phyloP scores from a whole-genome alignment of 1,284 basidiomycete genomes.

The Melampsora larici-populina region DNA sequence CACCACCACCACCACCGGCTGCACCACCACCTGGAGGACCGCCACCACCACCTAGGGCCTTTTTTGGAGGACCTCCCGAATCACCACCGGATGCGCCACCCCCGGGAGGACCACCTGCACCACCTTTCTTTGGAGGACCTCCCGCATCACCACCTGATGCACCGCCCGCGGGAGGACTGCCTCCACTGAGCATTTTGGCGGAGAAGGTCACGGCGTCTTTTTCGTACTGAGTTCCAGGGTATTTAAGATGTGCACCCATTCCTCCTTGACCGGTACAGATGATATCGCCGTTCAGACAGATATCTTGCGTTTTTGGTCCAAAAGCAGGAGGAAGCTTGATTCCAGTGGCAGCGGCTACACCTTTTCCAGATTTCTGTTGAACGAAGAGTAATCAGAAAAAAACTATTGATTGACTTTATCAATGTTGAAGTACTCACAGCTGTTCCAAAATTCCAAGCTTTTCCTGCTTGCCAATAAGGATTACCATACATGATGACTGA shows the following conservation, averaged over 20 bases:
- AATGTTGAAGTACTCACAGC: background rate
- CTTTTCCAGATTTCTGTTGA: conserved; percentile 24
- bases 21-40: background rate
- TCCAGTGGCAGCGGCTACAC: conserved; percentile 3
- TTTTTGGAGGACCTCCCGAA: too few relatives aligned
- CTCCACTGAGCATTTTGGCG: too few relatives aligned
- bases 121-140: too few relatives aligned
- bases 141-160: too few relatives aligned
- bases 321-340: too few relatives aligned
- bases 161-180: too few relatives aligned
- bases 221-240: background rate
- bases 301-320: background rate
- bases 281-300: background rate
- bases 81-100: background rate
- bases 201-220: too few relatives aligned
- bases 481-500: conserved; percentile 1
- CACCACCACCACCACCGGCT: background rate
- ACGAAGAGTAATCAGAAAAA: background rate
- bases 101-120: too few relatives aligned
- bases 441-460: background rate
- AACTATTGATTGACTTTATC: too few relatives aligned
- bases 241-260: background rate
- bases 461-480: background rate
- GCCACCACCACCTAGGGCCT: too few relatives aligned
- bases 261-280: background rate